These are phyloP conservation scores for Imleria badia DNA, from an alignment of 768 basidiomycete genomes.

Conservation along the genomic window DNA sequence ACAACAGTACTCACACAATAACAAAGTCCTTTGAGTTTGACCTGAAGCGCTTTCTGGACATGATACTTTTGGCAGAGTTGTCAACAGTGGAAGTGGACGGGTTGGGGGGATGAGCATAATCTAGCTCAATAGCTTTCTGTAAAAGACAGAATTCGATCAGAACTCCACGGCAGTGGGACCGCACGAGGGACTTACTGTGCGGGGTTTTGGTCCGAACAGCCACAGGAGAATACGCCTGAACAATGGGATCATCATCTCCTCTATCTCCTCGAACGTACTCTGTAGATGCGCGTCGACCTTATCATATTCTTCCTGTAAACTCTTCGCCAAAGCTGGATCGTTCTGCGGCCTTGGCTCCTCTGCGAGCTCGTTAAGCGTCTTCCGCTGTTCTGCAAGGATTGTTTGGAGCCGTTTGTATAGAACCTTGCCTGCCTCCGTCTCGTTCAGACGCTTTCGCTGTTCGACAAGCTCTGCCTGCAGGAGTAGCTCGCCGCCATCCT, in stretches of 20 bases:
- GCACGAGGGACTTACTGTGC: constrained; percentile 3
- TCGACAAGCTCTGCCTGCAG: too few species aligned
- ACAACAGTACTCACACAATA: constrained; percentile 10
- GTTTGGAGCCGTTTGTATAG: too few species aligned
- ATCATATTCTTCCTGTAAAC: constrained; percentile 12
- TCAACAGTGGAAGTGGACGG: background rate
- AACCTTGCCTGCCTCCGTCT: too few species aligned
- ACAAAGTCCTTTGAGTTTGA: constrained; percentile 7
- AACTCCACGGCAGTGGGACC: too few species aligned
- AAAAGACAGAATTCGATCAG: background rate
- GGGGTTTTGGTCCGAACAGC: constrained; percentile 7
- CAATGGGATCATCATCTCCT: constrained; percentile 18
- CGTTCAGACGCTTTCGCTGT: constrained; percentile 20
- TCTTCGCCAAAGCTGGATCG: too few species aligned
- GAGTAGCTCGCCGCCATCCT: too few species aligned
- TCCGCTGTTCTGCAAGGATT: too few species aligned
- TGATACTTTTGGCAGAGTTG: background rate
- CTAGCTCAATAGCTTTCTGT: constrained; percentile 8
- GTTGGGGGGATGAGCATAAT: background rate
- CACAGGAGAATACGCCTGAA: constrained; percentile 9
- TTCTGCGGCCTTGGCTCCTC: too few species aligned
- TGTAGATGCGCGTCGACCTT: constrained; percentile 8
- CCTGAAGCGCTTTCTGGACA: constrained; percentile 1
- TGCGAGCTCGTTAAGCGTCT: too few species aligned
- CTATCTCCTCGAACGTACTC: constrained; percentile 25